Conservation (phyloP, 495 filamentous ascomycete genomes). For the Neurospora sp. region DNA sequence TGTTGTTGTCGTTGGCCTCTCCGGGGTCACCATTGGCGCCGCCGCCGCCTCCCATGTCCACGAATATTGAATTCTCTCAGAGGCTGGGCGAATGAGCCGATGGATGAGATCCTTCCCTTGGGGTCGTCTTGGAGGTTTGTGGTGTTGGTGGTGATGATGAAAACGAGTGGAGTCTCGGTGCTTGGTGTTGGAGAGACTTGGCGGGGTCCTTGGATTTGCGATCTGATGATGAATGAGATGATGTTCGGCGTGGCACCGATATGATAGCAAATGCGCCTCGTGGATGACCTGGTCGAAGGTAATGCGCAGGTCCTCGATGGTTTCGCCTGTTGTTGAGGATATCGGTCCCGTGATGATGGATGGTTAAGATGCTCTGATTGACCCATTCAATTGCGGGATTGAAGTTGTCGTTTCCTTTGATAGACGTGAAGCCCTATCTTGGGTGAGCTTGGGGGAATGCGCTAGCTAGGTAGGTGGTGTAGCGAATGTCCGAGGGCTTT, state of each 20-base stretch:
- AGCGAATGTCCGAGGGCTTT: neutral
- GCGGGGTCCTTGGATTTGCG: neutral
- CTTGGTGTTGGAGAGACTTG: neutral
- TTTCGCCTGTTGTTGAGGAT: neutral
- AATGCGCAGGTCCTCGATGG: neutral
- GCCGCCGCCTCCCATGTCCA: slow-evolving; percentile 3
- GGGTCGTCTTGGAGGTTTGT: neutral
- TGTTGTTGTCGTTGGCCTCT: slow-evolving; percentile 4
- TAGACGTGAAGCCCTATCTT: neutral
- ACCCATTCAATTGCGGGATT: neutral
- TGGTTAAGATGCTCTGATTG: neutral
- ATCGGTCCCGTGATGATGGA: neutral
- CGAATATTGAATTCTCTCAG: neutral
- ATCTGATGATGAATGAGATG: neutral
- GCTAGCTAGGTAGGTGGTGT: neutral
- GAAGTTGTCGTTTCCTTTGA: neutral
- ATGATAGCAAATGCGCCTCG: neutral
- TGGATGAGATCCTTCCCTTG: neutral
- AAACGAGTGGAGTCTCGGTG: neutral
- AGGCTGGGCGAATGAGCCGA: neutral
- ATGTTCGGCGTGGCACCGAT: neutral
- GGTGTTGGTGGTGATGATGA: neutral
- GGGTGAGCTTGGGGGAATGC: neutral
- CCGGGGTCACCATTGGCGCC: slow-evolving; percentile 3
- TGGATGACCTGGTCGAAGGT: neutral